A percentile compares a stretch with the other conserved stretches of the same genome.
These are phyloP conservation scores for Crithidia sp. DNA, from an alignment of 208 protist species.

Conservation along the genomic window DNA sequence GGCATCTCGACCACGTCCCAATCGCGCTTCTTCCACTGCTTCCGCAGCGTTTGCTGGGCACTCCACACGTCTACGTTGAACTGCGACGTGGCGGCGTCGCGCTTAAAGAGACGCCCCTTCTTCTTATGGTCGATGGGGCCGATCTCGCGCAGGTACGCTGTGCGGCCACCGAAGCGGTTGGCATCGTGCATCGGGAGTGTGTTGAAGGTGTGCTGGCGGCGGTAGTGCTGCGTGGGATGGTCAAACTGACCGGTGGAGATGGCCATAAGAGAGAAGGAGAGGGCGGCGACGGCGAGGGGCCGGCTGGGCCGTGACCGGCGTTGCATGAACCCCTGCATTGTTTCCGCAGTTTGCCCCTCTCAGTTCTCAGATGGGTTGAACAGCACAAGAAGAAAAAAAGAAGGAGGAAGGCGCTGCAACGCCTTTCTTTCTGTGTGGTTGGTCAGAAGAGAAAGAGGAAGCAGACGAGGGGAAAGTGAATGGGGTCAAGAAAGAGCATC, in stretches of 20 bases:
- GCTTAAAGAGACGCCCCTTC: constrained; percentile 81
- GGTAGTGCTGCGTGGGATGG: constrained; percentile 68
- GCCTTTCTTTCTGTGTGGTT: no score
- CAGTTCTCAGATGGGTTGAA: no score
- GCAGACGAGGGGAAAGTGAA: no score
- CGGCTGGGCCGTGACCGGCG: neutral
- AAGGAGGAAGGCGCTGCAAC: neutral
- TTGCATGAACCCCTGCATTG: constrained; percentile 1
- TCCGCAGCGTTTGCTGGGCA: constrained; percentile 88
- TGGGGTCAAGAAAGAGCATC: no score
- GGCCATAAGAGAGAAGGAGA: constrained; percentile 4
- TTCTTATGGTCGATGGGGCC: constrained; percentile 81
- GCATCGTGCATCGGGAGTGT: constrained; percentile 87
- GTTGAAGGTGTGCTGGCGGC: constrained; percentile 83
- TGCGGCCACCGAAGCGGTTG: constrained; percentile 86
- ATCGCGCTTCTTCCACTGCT: constrained; percentile 88
- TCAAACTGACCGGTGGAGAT: constrained; percentile 80
- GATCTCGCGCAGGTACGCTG: constrained; percentile 84
- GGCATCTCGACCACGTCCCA: constrained; percentile 91
- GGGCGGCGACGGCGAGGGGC: constrained; percentile 8
- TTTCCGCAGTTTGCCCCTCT: no score
- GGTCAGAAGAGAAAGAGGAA: no score
- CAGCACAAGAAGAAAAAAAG: neutral
- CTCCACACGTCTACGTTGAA: constrained; percentile 91
- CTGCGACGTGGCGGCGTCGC: constrained; percentile 71